Evolutionary conservation across 164 flowering plant species (phyloP), one percentile per base, ranked within the genome.

Genomic region (Taxillus chinensis): DNA sequence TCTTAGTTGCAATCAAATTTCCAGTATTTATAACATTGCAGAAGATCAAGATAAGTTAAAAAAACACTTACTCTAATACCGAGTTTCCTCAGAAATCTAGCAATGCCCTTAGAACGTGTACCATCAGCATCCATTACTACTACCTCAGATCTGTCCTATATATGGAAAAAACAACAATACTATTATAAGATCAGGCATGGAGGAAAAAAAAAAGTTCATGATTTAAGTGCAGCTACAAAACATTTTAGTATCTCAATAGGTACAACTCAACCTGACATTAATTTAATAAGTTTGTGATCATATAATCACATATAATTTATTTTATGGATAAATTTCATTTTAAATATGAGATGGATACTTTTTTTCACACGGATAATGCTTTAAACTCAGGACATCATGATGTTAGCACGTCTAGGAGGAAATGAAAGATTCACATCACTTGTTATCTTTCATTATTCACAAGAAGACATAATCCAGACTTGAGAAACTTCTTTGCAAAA

Each of bases 121-220:
- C 98, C 98, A 75, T 89, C 87, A 69, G 77, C 88, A 85, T 93
- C 98, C 92, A 93, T 70, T 69, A 93, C 69, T 64, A 93, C 74
- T 57, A 93, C 87, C 82, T 80, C 80, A 73, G 96, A 85, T 74
- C 90, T 83, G 83, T 82, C 95, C 98, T 93, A 79, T 74, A 84
- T 64, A 61, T 56, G 45, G 70, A 46, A 71, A 55, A 72, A 74
- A 66, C 27, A 27, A 27, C 27, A 27, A 27, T 27, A 27, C 2
- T 27, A 27, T 27, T 27, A 27, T 27, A 27, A 27, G 27, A 27
- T 2, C 27, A 27, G 27, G 27, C 27, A 27, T 27, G 27, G 2
- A 27, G 27, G 27, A 27, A 27, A 27, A 27, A 27, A 27, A 27
- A 27, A 27, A 27, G 27, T 27, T 27, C 27, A 27, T 27, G 27